phyloP scores from a whole-genome alignment of 2,329 filamentous ascomycete genomes.

The Aspergillus sp. region DNA sequence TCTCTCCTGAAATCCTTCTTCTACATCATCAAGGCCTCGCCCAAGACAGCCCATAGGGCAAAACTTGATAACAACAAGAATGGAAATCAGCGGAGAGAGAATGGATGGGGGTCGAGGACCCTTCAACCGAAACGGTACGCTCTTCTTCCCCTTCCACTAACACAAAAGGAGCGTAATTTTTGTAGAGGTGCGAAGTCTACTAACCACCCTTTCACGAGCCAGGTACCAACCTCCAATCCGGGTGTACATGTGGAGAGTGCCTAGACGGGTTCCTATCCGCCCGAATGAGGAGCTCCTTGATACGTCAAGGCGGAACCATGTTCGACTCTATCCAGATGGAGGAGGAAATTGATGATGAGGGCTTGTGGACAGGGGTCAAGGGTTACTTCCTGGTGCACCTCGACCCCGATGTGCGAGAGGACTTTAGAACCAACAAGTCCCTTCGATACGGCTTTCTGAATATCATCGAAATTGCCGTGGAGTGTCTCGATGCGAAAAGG shows the following conservation, averaged over 20 bases:
- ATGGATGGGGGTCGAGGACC: too few species aligned
- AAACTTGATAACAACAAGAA: too few species aligned
- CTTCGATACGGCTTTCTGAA: conserved; percentile 35
- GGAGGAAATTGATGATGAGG: conserved; percentile 18
- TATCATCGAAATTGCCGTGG: conserved; percentile 30
- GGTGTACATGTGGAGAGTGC: conserved; percentile 42
- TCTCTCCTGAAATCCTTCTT: too few species aligned
- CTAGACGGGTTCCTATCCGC: conserved; percentile 39
- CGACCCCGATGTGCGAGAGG: conserved; percentile 21
- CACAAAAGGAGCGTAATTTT: too few species aligned
- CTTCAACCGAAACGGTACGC: too few species aligned
- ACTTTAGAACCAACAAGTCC: conserved; percentile 36
- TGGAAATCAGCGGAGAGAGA: too few species aligned
- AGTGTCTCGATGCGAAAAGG: conserved; percentile 18
- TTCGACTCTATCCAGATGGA: conserved; percentile 19
- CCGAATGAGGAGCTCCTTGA: conserved; percentile 34
- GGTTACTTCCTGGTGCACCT: conserved; percentile 21
- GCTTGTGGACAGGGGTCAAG: conserved; percentile 17
- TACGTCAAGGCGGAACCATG: conserved; percentile 24
- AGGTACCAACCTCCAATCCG: conserved; percentile 24
- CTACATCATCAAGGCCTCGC: too few species aligned
- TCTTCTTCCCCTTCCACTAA: too few species aligned
- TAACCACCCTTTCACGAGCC: conserved; percentile 3
- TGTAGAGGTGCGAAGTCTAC: background rate
- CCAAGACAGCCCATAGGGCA: too few species aligned